A percentile compares a stretch with the other conserved stretches of the same genome.
Evolutionary conservation across 306 rosid genomes (phyloP).

Genomic region (Gleditsia sinensis): DNA sequence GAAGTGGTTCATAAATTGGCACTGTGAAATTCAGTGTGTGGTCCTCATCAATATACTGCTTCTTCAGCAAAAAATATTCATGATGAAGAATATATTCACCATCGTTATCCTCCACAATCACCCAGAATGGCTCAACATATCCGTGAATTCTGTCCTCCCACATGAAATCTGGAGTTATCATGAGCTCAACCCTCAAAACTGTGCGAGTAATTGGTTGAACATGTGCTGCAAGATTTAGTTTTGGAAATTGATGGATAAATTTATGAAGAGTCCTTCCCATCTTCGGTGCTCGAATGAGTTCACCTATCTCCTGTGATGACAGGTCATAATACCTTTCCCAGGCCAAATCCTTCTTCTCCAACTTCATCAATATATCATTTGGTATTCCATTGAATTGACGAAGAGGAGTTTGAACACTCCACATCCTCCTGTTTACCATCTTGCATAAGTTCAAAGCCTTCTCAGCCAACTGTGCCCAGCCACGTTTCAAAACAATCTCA

Average conservation of each 20-base stretch:
- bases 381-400: slow-evolving; percentile 85
- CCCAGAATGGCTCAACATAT: slow-evolving; percentile 94
- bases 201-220: slow-evolving; percentile 97
- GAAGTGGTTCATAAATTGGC: slow-evolving; percentile 86
- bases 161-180: slow-evolving; percentile 84
- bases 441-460: slow-evolving; percentile 90
- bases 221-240: slow-evolving; percentile 89
- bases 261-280: slow-evolving; percentile 89
- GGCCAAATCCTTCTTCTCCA: slow-evolving; percentile 92
- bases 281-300: slow-evolving; percentile 78
- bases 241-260: slow-evolving; percentile 89
- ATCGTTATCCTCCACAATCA: slow-evolving; percentile 93
- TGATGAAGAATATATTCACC: slow-evolving; percentile 90
- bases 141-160: slow-evolving; percentile 98
- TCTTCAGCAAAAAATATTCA: slow-evolving; percentile 83
- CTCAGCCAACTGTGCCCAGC: slow-evolving; percentile 95
- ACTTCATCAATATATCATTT: slow-evolving; percentile 66
- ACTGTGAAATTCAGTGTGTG: slow-evolving; percentile 89
- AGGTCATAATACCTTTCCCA: slow-evolving; percentile 98
- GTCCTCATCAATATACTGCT: slow-evolving; percentile 86
- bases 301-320: slow-evolving; percentile 92
- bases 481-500: slow-evolving; percentile 89
- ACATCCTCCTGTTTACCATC: slow-evolving; percentile 91
- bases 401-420: slow-evolving; percentile 95
- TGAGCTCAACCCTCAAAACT: slow-evolving; percentile 90